Evolutionary conservation across 768 basidiomycete species (phyloP).

Genomic region (Termitomyces sp.): DNA sequence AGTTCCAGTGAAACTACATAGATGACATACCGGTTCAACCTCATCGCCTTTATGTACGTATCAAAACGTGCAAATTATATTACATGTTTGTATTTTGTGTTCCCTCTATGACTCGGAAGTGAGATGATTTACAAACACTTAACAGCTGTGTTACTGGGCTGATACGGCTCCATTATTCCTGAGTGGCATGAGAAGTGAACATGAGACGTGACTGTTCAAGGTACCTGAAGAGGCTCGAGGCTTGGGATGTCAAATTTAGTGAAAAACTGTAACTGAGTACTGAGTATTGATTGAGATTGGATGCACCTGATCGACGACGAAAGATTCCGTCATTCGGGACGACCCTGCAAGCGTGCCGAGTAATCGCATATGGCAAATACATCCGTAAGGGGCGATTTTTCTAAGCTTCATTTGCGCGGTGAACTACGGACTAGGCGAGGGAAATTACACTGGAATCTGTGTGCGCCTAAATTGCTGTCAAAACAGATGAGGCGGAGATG

Average conservation of each 20-base stretch:
- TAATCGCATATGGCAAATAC: slow-evolving; percentile 15
- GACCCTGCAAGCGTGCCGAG: slow-evolving; percentile 19
- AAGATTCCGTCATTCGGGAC: slow-evolving; percentile 33
- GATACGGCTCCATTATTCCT: slow-evolving; percentile 8
- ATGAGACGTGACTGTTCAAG: slow-evolving; percentile 7
- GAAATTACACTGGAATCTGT: slow-evolving; percentile 12
- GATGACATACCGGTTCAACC: neutral
- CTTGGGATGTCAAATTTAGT: slow-evolving; percentile 17
- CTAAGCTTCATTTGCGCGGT: slow-evolving; percentile 11
- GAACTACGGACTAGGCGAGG: slow-evolving; percentile 16
- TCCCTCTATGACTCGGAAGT: neutral
- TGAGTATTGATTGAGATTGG: slow-evolving; percentile 16
- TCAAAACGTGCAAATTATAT: slow-evolving; percentile 4
- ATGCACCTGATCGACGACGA: slow-evolving; percentile 19
- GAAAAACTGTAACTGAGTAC: slow-evolving; percentile 11
- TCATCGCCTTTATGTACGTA: slow-evolving; percentile 6
- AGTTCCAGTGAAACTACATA: slow-evolving; percentile 7
- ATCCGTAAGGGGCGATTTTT: slow-evolving; percentile 24
- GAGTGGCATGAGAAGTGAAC: neutral
- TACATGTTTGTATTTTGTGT: neutral
- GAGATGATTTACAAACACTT: slow-evolving; percentile 6
- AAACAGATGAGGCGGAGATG: slow-evolving; percentile 23
- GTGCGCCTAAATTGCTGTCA: slow-evolving; percentile 15
- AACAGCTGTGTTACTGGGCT: slow-evolving; percentile 8
- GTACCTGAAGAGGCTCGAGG: slow-evolving; percentile 4